These are phyloP conservation scores for Wickerhamia fluorescens DNA, from an alignment of 805 yeast genomes.

Conservation along the genomic window DNA sequence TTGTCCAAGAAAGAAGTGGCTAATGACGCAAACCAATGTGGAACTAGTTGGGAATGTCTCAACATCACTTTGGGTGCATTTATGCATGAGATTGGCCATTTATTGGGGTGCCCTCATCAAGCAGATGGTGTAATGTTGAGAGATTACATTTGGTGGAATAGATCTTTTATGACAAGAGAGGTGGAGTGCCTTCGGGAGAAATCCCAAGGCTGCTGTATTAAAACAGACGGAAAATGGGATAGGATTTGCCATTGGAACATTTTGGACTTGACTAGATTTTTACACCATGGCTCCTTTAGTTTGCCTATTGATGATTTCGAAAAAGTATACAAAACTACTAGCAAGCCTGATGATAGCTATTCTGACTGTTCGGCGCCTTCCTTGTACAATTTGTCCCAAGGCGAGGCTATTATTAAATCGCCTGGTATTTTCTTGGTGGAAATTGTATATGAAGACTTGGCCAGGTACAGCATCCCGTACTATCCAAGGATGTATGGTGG, in stretches of 20 bases:
- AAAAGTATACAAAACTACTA: constrained; percentile 27
- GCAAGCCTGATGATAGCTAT: constrained; percentile 10
- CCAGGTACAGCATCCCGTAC: constrained; percentile 55
- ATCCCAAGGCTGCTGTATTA: constrained; percentile 34
- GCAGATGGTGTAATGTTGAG: constrained; percentile 85
- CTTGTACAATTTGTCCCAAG: constrained; percentile 14
- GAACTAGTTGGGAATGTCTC: constrained; percentile 84
- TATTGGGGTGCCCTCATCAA: constrained; percentile 88
- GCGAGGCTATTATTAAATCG: constrained; percentile 37
- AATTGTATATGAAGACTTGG: constrained; percentile 48
- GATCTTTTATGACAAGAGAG: constrained; percentile 76
- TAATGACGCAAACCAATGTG: constrained; percentile 79
- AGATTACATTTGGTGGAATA: constrained; percentile 72
- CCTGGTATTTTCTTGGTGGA: constrained; percentile 64
- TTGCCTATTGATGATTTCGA: constrained; percentile 55
- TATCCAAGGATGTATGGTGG: constrained; percentile 53
- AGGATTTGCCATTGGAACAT: constrained; percentile 87
- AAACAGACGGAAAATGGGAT: constrained; percentile 35
- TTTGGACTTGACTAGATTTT: constrained; percentile 67
- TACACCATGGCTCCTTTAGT: constrained; percentile 74
- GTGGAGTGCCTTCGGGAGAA: constrained; percentile 46
- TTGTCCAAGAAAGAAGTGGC: constrained; percentile 70
- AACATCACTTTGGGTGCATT: constrained; percentile 88
- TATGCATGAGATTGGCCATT: constrained; percentile 92
- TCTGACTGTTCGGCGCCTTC: constrained; percentile 14